A percentile compares a stretch with the other conserved stretches of the same genome.
Evolutionary conservation across 352 stramenopile species (phyloP).

Genomic region (Pelagophyceae sp.): DNA sequence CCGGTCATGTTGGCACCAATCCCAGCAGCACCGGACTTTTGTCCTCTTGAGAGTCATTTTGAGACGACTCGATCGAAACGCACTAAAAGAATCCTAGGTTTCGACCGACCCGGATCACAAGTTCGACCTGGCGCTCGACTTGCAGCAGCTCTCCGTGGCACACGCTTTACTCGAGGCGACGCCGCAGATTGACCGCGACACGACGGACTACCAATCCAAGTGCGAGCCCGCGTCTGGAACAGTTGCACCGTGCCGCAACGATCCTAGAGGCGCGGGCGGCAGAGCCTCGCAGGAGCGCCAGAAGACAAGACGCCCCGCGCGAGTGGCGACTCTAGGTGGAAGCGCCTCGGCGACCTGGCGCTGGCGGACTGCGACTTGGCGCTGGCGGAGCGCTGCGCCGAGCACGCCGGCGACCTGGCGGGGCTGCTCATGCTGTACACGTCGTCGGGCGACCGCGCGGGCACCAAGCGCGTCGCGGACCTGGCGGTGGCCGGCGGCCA

Average conservation of each 20-base stretch:
- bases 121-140: constrained; percentile 93
- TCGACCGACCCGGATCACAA: constrained; percentile 94
- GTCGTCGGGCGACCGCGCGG: constrained; percentile 79
- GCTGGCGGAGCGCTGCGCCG: constrained; percentile 84
- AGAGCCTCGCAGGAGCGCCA: too few relatives aligned
- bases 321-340: constrained; percentile 96
- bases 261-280: too few relatives aligned
- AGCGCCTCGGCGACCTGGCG: constrained; percentile 85
- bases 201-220: constrained; percentile 85
- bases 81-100: too few relatives aligned
- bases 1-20: constrained; percentile 4
- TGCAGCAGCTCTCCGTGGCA: constrained; percentile 87
- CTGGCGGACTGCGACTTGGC: constrained; percentile 77
- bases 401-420: constrained; percentile 88
- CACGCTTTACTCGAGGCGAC: constrained; percentile 83
- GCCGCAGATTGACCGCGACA: constrained; percentile 67
- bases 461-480: constrained; percentile 74
- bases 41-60: neutral
- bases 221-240: too few relatives aligned
- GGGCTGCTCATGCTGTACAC: constrained; percentile 92
- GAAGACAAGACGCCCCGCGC: too few relatives aligned
- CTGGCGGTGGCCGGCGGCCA: constrained; percentile 69
- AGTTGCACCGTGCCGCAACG: too few relatives aligned
- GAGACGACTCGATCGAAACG: constrained; percentile 30
- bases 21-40: neutral